Evolutionary conservation across 75 land plant species (phyloP), one percentile per base, ranked within the genome.

Genomic region (Azolla pinnata): DNA sequence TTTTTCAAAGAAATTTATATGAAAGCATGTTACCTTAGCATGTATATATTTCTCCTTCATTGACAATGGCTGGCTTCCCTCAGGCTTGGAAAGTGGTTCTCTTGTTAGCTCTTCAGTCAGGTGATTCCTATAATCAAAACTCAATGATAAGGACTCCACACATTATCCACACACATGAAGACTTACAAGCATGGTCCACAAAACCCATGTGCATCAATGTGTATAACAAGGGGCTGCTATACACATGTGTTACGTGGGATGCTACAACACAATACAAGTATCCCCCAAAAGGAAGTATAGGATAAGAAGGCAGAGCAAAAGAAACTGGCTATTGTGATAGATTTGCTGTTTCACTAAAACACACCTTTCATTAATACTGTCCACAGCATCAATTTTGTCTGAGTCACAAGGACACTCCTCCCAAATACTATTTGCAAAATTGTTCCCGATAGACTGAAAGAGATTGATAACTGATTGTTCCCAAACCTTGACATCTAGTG

Each of bases 401-500:
- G n/a, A n/a, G n/a, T n/a, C n/a, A n/a, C n/a, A n/a, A n/a, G n/a
- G n/a, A n/a, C 14, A 28, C 70, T 83, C 98, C 64, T 93, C 99
- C 99, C 99, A 95, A 1, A 95, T 67, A 35, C 88, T 83, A 61
- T 95, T 95, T 10, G 96, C 90, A 77, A 75, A 85, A 8, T 78
- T 53, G 59, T 95, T 95, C 12, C 99, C 99, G 64, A 95, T 48
- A 35, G 99, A 79, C 62, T 86, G 96, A 58, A 95, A 95, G 60
- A 86, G 69, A 64, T 68, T 68, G 31, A 95, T 79, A 31, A 95
- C 99, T 51, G 99, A 89, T 31, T 87, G 96, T 64, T 95, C 99
- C 99, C 99, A 95, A 10, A 89, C 96, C 64, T 75, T 85, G 10
- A 95, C 96, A 81, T 95, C 99, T 54, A 95, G 87, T 35, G 99